Evolutionary conservation across 2,329 filamentous ascomycete genomes (phyloP), one percentile per base, ranked within the genome.

Genomic region (Bipolaris cookei): DNA sequence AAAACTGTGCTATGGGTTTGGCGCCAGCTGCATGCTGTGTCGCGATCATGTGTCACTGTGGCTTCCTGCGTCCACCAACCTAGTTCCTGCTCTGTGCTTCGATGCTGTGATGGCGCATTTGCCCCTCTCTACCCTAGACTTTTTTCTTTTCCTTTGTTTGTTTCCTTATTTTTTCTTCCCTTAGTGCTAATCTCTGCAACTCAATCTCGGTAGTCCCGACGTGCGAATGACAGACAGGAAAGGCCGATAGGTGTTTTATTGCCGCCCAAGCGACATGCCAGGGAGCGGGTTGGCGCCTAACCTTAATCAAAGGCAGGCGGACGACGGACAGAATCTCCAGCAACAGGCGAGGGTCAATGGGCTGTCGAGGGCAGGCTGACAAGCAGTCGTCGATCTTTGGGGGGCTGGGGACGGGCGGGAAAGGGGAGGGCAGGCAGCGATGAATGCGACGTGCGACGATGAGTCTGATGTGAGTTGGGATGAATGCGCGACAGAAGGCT

Each of bases 11-110:
- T 71, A 67, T 71, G 62, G 68, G 56, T 58, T 66, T 67, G 68
- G 68, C 66, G 67, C 70, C 65, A 63, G 54, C 62, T 58, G 66
- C 72, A 73, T 75, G 71, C 69, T 68, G 70, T 71, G 68, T 67
- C 60, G 62, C 46, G 39, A 54, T 64, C 54, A 65, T 49, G 59
- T 50, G 57, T 68, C 62, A 72, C 67, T 21, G 62, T 65, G 71
- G 69, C 69, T 70, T 65, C 56, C 58, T 54, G 58, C 61, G 59
- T 71, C 66, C 69, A 70, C 73, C 54, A 34, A 59, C 61, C 58
- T 67, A 59, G 55, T 56, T 58, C 56, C 62, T 63, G 54, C 48
- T 56, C 54, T 35, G 49, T 53, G 56, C 44, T 58, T 51, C 49
- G 47, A 57, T 35, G 41, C 41, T 35, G 23, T 16, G 8, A 42